Percentiles rank a stretch among this genome's conserved stretches.
Conservation (phyloP, 2,329 filamentous ascomycete genomes). For the Colletotrichum sp. region DNA sequence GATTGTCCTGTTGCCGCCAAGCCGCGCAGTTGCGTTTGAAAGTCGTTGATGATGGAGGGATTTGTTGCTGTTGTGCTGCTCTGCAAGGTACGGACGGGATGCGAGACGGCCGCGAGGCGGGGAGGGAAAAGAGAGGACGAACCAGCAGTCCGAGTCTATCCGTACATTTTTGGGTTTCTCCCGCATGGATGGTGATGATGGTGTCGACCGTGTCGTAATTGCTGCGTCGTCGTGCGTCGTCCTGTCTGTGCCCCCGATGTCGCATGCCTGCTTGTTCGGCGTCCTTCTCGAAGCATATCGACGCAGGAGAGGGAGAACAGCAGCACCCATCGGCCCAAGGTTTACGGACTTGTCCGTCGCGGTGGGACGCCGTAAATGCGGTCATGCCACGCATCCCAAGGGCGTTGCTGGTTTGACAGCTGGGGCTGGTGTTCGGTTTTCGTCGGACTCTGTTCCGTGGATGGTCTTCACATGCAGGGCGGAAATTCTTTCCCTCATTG, state of each 20-base stretch:
- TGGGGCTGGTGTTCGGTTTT: not conserved
- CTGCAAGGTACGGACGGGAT: not conserved
- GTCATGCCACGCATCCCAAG: not conserved
- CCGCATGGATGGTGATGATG: not conserved
- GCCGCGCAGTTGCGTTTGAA: not conserved
- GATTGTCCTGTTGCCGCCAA: not conserved
- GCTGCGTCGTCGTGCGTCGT: not conserved
- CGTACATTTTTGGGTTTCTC: not conserved
- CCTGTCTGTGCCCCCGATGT: not conserved
- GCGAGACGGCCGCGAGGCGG: not conserved
- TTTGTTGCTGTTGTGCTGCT: not conserved
- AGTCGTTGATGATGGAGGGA: not conserved
- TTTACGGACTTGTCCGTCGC: slow-evolving; percentile 3
- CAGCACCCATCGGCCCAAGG: not conserved
- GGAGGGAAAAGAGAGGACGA: slow-evolving; percentile 9
- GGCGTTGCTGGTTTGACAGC: not conserved
- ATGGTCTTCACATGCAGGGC: not conserved
- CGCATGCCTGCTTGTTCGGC: not conserved
- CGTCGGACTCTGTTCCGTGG: not conserved
- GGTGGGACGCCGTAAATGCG: not conserved
- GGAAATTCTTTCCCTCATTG: not conserved
- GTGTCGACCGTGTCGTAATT: not conserved
- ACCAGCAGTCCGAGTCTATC: not conserved
- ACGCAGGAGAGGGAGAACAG: not conserved
- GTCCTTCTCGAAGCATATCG: slow-evolving; percentile 7